Evolutionary conservation across 805 yeast genomes (phyloP).

Genomic region (Wickerhamiella sergipiensis): DNA sequence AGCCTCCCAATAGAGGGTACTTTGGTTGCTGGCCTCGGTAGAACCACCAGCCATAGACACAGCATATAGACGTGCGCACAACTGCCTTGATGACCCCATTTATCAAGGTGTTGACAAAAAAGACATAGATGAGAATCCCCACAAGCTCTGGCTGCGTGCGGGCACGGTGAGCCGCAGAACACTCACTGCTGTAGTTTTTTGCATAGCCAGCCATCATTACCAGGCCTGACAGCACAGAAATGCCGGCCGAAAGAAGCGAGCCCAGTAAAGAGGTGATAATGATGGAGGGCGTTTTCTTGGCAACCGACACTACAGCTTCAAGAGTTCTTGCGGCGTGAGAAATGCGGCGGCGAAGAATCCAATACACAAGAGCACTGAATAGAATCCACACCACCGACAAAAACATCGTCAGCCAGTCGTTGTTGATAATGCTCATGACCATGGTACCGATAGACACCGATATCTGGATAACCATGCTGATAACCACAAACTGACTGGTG

Average conservation of each 20-base stretch:
- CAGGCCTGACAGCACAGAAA: conserved; percentile 50
- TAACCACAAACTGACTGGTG: conserved; percentile 53
- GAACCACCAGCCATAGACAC: conserved; percentile 86
- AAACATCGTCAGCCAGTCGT: conserved; percentile 69
- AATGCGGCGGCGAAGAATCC: conserved; percentile 56
- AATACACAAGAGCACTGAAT: conserved; percentile 55
- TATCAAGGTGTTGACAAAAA: conserved; percentile 73
- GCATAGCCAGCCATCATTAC: conserved; percentile 66
- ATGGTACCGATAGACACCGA: conserved; percentile 62
- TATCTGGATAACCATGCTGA: conserved; percentile 56
- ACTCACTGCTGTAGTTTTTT: conserved; percentile 40
- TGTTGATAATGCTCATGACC: conserved; percentile 52
- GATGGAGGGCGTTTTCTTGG: conserved; percentile 59
- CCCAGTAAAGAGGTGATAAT: conserved; percentile 49
- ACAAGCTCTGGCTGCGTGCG: conserved; percentile 34
- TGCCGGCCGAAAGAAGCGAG: conserved; percentile 42
- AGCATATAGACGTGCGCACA: conserved; percentile 69
- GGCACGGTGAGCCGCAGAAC: conserved; percentile 30
- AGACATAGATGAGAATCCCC: conserved; percentile 57
- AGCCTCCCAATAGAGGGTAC: conserved; percentile 69
- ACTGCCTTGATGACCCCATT: conserved; percentile 72
- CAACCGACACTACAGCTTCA: conserved; percentile 62
- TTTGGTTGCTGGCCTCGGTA: conserved; percentile 38
- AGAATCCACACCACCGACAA: conserved; percentile 55
- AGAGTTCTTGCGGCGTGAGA: conserved; percentile 63